These are phyloP conservation scores for Gossypium australe DNA, from an alignment of 345 rosid species.

Conservation along the genomic window DNA sequence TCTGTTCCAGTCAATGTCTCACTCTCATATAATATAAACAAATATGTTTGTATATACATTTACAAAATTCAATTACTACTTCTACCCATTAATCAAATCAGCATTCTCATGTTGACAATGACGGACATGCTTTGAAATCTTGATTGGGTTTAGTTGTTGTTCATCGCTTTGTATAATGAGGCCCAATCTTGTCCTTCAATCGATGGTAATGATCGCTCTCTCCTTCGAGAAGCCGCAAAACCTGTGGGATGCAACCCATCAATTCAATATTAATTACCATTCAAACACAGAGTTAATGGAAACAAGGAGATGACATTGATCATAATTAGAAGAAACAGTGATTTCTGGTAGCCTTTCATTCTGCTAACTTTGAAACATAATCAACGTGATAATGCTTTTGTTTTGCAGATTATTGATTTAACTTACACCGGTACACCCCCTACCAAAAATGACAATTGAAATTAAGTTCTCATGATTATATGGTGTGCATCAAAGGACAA, in stretches of 20 bases:
- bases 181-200: slow-evolving; percentile 19
- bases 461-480: not conserved
- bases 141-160: not conserved
- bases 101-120: too few species aligned
- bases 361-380: too few species aligned
- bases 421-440: not conserved
- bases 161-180: slow-evolving; percentile 11
- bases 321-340: not conserved
- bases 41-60: too few species aligned
- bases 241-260: slow-evolving; percentile 22
- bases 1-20: too few species aligned
- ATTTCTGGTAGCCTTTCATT: too few species aligned
- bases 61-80: too few species aligned
- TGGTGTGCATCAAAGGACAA: not conserved
- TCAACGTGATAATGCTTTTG: not conserved
- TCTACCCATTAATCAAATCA: too few species aligned
- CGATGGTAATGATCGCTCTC: slow-evolving; percentile 25
- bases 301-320: not conserved
- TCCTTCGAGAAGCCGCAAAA: slow-evolving; percentile 52
- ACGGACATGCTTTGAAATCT: too few species aligned
- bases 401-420: not conserved
- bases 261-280: not conserved
- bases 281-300: not conserved
- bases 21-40: too few species aligned
- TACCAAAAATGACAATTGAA: not conserved